A percentile compares a stretch with the other conserved stretches of the same genome.
These are phyloP conservation scores for Syzygium grande DNA, from an alignment of 345 rosid genomes.

Conservation along the genomic window DNA sequence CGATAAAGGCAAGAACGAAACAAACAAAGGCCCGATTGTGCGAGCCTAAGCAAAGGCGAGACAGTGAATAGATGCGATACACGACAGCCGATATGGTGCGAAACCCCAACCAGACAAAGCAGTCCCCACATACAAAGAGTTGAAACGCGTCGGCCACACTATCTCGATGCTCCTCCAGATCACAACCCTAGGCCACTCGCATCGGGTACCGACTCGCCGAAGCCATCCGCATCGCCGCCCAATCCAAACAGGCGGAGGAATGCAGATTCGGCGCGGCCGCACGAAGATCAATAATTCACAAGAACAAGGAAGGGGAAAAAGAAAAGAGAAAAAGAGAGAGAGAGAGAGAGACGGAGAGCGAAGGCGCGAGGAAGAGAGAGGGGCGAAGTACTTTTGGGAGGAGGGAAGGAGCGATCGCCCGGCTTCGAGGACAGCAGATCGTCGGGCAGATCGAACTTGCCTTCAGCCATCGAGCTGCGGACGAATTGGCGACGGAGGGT, in stretches of 20 bases:
- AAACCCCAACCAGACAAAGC: not conserved
- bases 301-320: not conserved
- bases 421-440: slow-evolving; percentile 61
- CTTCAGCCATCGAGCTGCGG: slow-evolving; percentile 47
- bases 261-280: not conserved
- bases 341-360: not conserved
- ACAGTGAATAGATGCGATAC: not conserved
- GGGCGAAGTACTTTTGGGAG: slow-evolving; percentile 36
- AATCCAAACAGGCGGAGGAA: not conserved
- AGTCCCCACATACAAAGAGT: not conserved
- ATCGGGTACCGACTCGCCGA: not conserved
- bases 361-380: not conserved
- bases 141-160: not conserved
- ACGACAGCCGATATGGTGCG: not conserved
- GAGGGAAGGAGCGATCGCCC: slow-evolving; percentile 38
- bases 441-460: slow-evolving; percentile 79
- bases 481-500: not conserved
- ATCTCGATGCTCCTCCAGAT: not conserved
- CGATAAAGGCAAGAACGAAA: not conserved
- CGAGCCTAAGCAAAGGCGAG: not conserved
- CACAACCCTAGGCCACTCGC: not conserved
- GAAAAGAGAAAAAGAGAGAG: not conserved
- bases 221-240: not conserved
- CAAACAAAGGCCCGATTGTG: not conserved
- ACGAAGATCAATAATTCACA: not conserved